Base-by-base conservation (phyloP, 371 early-diverging fungal species). In the Mucor mucedo region DNA sequence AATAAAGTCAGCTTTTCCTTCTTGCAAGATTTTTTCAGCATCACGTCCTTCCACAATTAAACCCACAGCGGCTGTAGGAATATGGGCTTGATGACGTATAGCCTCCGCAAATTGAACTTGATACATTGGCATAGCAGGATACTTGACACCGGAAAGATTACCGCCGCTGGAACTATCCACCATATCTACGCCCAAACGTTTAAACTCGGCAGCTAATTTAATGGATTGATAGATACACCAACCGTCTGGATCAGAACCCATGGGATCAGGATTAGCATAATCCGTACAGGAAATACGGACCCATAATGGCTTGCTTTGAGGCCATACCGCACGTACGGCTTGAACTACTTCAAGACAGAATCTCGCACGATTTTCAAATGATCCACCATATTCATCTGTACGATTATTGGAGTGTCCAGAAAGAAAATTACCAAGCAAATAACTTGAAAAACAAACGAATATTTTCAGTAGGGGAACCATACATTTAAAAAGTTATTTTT, bases 351-450 rank as follows among this genome's bases (percentile, higher is more conserved):
- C 92, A 1, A 91, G 39, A 28, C 80, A 55, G 66, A 93, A 82
- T 1, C 92, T 82, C 7, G 77, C 75, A 38, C 93, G 86, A 73
- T 93, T 93, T 63, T 92, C 90, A 52, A 89, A 84, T 1, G 85
- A 80, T 2, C 93, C 93, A 52, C 89, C 91, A 67, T 94, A 96
- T 41, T 86, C 69, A 69, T 96, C 96, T 0, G 93, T 91, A 39
- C 96, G 87, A 21, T 85, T 66, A 76, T 96, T 97, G 42, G 89
- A 82, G 10, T 91, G 62, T 2, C 94, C 92, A 28, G 92, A 91
- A 16, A 93, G 69, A 66, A 97, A 97, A 65, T 82, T 82, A 69
- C 87, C 84, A 54, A 93, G 60, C 45, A 95, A 76, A 72, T 94
- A 95, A 5, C 96, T 49, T 86, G 73, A 8, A 86, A 27, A 47